Evolutionary conservation across 1,284 basidiomycete genomes (phyloP), one percentile per base, ranked within the genome.

Genomic region (Grifola frondosa): DNA sequence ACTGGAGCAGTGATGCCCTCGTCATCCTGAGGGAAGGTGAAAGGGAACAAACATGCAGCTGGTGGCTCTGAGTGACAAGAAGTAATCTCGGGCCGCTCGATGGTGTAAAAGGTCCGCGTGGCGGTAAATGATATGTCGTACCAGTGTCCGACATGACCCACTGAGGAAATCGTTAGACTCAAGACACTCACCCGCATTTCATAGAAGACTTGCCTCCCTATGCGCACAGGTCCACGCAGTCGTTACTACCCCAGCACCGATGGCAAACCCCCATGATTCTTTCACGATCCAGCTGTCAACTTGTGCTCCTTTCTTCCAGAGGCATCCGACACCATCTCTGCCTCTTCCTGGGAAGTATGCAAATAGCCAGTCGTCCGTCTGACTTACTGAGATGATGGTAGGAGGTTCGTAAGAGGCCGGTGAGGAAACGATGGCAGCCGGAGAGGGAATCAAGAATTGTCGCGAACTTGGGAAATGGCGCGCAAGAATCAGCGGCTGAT

Each of bases 301-400:
- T 48, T 76, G 74, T 9, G 60, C 40, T 4, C 72, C 76, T 37
- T 74, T 72, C 40, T 67, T 70, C 87, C 87, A 90, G 11, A 88
- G 51, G 54, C 85, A 88, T 5, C 73, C 80, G 22, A 76, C 59
- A 6, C 84, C 81, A 37, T 80, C 77, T 2, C 63, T 56, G 21
- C 71, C 71, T 23, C 64, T 66, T 24, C 80, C 70, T 10, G 86
- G 82, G 57, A 85, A 89, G 59, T 81, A 89, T 2, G 86, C 85
- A 57, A 88, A 89, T 3, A 90, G 58, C 76, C 77, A 82, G 32
- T 74, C 69, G 42, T 81, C 79, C 20, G 68, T 66, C 2, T 81
- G 72, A 10, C 79, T 77, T 19, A 78, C 69, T 7, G 76, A 73
- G 38, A 90, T 77, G 13, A 83, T 61, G 3, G 74, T 75, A 0